Evolutionary conservation across 345 rosid species (phyloP).

Genomic region (Kernera saxatilis): DNA sequence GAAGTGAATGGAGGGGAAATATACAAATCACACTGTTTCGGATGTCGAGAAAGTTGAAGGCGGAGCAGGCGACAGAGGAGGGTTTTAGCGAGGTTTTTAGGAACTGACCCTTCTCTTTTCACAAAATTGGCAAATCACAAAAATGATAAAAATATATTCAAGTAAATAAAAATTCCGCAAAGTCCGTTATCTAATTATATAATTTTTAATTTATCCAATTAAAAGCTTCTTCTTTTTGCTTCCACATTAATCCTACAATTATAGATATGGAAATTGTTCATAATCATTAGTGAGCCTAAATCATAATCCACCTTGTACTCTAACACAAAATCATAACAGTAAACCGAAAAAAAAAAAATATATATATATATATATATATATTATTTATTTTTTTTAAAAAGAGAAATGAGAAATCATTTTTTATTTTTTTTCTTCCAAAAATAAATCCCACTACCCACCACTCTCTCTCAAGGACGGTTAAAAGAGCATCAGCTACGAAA

Average conservation of each 20-base stretch:
- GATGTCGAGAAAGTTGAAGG: neutral
- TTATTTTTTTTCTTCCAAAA: too few relatives aligned
- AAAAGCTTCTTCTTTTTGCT: neutral
- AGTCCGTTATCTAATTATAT: too few relatives aligned
- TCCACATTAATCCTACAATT: neutral
- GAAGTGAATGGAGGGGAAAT: neutral
- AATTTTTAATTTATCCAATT: too few relatives aligned
- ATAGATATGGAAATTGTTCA: neutral
- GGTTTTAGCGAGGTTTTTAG: slow-evolving; percentile 22
- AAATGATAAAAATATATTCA: too few relatives aligned
- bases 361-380: too few relatives aligned
- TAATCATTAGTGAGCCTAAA: neutral
- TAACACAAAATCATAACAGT: neutral
- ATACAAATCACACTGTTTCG: neutral
- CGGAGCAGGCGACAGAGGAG: slow-evolving; percentile 4
- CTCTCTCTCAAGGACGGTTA: slow-evolving; percentile 33
- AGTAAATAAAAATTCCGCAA: too few relatives aligned
- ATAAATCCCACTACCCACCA: slow-evolving; percentile 6
- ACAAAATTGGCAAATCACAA: neutral
- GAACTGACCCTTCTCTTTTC: neutral
- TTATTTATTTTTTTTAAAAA: too few relatives aligned
- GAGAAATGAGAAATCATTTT: neutral
- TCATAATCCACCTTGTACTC: neutral
- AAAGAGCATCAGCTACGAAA: slow-evolving; percentile 42
- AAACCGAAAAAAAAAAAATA: neutral